Percentiles rank a stretch among this genome's conserved stretches.
These are phyloP conservation scores for Fagopyrum homotropicum DNA, from an alignment of 148 eudicot species.

Conservation along the genomic window DNA sequence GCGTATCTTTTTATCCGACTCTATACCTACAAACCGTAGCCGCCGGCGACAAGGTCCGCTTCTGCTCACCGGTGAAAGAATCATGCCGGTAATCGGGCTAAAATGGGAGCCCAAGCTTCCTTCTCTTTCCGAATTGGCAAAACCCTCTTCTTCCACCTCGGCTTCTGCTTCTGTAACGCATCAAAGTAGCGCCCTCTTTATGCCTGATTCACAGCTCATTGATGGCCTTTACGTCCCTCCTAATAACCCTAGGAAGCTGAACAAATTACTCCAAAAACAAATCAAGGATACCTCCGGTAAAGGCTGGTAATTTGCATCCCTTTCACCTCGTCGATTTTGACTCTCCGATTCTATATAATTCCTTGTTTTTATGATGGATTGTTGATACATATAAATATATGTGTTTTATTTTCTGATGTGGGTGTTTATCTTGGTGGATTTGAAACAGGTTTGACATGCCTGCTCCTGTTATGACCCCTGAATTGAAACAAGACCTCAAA, in stretches of 20 bases:
- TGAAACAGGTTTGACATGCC: conserved; percentile 86
- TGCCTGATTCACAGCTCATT: conserved; percentile 54
- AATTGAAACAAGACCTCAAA: conserved; percentile 80
- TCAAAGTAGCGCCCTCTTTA: conserved; percentile 25
- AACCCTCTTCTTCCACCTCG: conserved; percentile 12
- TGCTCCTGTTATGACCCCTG: conserved; percentile 68
- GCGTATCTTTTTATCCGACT: too few species aligned
- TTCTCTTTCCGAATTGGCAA: conserved; percentile 11
- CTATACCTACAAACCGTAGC: background rate
- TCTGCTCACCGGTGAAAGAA: background rate
- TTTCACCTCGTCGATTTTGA: background rate
- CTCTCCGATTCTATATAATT: background rate
- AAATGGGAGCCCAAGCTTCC: conserved; percentile 82
- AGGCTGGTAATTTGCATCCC: conserved; percentile 39
- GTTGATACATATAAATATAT: background rate
- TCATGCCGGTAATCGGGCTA: conserved; percentile 50
- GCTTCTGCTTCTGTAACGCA: conserved; percentile 2
- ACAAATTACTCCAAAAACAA: conserved; percentile 55
- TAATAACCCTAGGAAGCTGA: conserved; percentile 64
- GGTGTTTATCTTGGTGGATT: background rate
- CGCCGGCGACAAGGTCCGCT: background rate
- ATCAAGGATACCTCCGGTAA: conserved; percentile 74
- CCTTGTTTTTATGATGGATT: background rate
- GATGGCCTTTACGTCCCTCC: conserved; percentile 84
- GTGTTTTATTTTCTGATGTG: conserved; percentile 7